Base-by-base conservation (phyloP, 2,329 filamentous ascomycete genomes). In the Cytospora piceae region DNA sequence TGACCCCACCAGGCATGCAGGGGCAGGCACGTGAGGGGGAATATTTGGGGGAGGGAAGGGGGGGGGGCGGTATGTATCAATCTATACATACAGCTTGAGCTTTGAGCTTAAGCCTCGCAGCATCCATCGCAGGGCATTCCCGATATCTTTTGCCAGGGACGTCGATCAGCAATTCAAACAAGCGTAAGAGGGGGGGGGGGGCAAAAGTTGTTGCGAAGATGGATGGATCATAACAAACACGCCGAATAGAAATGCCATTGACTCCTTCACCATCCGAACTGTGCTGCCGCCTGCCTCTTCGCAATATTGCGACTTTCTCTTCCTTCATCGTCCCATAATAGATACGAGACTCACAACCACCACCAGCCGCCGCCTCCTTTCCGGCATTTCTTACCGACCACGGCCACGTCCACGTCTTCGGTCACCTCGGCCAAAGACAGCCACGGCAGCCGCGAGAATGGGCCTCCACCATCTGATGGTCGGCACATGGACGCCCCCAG, bases 401-500 rank as follows among this genome's bases (percentile, higher is more conserved):
- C 65, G 20, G 29, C 65, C 60, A 24, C 46, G 6, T 22, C 46
- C 12, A 14, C 34, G 12, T 14, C 11, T 3, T 71, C 65, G 22
- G 32, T 65, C 59, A 20, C 17, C 15, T 42, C 39, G 17, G 39
- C n/a, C 46, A 20, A 20, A 6, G 9, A 49, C 46, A 49, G n/a
- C 46, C 42, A 20, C 59, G 24, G 49, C 27, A 15, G 27, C 27
- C 22, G 29, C 60, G 66, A 84, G 76, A 68, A 94, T 94, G 90
- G 88, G 91, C 58, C 71, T 87, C 75, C 93, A 96, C 77, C 92
- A 96, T 80, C 83, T 96, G 75, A 95, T 96, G 91, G 88, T 94
- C 74, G 93, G 93, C 69, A 96, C 93, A 63, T 96, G 93, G 92
- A 94, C 92, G 68, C 91, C 90, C 66, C 93, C 93, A 63, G 93